A percentile compares a stretch with the other conserved stretches of the same genome.
Conservation (phyloP, 768 basidiomycete genomes). For the Auricularia sp. region DNA sequence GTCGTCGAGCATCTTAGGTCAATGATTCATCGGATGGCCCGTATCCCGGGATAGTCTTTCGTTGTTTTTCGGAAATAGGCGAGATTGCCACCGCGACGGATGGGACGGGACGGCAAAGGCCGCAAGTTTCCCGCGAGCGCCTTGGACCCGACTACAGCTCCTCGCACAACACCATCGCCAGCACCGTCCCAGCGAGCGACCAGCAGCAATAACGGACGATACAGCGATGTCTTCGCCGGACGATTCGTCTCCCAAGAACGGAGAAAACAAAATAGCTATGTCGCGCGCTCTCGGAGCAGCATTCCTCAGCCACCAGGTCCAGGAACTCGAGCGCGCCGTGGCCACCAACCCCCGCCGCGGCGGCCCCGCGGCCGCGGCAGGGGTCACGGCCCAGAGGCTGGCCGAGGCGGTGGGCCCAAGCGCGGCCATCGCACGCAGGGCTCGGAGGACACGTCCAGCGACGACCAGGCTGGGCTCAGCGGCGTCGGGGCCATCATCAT, state of each 20-base stretch:
- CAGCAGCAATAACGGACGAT: too few species aligned
- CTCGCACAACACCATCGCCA: too few species aligned
- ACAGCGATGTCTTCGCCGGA: neutral
- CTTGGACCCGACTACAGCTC: too few species aligned
- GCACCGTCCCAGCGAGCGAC: too few species aligned
- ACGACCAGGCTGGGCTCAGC: neutral
- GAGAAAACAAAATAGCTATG: slow-evolving; percentile 59
- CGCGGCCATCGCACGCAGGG: neutral
- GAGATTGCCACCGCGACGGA: too few species aligned
- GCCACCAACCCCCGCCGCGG: slow-evolving; percentile 9
- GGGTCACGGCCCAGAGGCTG: slow-evolving; percentile 16
- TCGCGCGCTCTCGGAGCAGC: slow-evolving; percentile 81
- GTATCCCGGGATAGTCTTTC: too few species aligned
- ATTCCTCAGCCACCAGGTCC: slow-evolving; percentile 79
- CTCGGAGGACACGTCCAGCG: neutral
- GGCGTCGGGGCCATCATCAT: slow-evolving; percentile 36
- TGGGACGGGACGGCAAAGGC: too few species aligned
- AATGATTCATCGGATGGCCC: too few species aligned
- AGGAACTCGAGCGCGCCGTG: slow-evolving; percentile 75
- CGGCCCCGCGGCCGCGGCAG: slow-evolving; percentile 38
- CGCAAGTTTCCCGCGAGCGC: too few species aligned
- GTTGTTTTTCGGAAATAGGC: too few species aligned
- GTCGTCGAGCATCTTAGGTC: too few species aligned
- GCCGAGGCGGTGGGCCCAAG: slow-evolving; percentile 26
- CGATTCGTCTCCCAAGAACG: neutral